These are phyloP conservation scores for Porodaedalea pini DNA, from an alignment of 1,284 basidiomycete species.

Conservation along the genomic window DNA sequence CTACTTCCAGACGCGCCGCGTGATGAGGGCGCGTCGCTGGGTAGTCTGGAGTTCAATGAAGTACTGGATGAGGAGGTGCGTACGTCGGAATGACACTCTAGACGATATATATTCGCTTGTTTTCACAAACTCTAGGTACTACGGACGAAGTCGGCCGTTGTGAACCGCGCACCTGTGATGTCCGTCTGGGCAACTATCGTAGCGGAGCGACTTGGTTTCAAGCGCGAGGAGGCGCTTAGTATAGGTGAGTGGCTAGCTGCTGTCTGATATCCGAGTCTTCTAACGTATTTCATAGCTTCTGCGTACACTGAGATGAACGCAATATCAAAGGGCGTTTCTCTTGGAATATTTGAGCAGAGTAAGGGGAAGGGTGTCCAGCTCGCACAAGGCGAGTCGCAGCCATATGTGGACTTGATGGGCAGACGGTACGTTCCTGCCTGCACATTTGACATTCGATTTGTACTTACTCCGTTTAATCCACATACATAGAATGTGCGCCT, in stretches of 20 bases:
- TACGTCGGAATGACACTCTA: conserved; percentile 4
- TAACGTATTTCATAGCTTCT: conserved; percentile 51
- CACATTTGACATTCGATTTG: background rate
- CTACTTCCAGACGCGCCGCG: conserved; percentile 50
- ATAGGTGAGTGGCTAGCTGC: conserved; percentile 53
- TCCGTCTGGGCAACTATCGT: conserved; percentile 89
- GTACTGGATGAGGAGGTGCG: conserved; percentile 64
- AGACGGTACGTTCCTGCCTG: conserved; percentile 55
- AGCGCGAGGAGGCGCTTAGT: conserved; percentile 83
- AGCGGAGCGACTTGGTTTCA: conserved; percentile 82
- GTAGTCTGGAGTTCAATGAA: conserved; percentile 69
- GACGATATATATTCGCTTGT: conserved; percentile 17
- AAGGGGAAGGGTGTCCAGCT: conserved; percentile 55
- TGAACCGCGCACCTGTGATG: conserved; percentile 94
- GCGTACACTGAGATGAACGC: conserved; percentile 94
- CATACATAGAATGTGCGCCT: conserved; percentile 47
- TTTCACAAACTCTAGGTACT: conserved; percentile 45
- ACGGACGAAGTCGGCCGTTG: conserved; percentile 55
- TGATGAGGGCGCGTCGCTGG: conserved; percentile 47
- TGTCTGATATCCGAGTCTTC: conserved; percentile 2
- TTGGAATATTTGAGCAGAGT: conserved; percentile 66
- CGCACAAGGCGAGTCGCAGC: conserved; percentile 67
- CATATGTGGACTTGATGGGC: conserved; percentile 89
- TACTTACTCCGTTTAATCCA: conserved; percentile 6
- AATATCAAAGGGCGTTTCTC: conserved; percentile 74